Conservation (phyloP, 306 rosid genomes). For the Pachyrhizus erosus region DNA sequence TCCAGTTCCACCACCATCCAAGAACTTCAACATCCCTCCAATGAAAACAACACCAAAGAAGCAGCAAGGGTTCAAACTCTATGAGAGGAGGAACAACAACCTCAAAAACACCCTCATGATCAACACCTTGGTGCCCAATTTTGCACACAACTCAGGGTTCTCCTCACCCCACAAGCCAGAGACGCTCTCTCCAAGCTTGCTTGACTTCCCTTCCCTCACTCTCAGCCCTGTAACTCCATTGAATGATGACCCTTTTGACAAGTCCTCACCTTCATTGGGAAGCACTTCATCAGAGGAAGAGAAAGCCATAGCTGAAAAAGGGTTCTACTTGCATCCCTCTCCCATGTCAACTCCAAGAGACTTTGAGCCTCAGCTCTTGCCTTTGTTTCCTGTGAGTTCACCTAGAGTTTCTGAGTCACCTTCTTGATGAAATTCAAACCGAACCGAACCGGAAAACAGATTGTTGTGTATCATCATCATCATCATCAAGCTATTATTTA, state of each 20-base stretch:
- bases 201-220: constrained; percentile 77
- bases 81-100: constrained; percentile 68
- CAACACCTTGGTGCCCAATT: constrained; percentile 77
- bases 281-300: constrained; percentile 78
- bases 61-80: constrained; percentile 80
- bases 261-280: constrained; percentile 77
- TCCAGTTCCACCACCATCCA: constrained; percentile 38
- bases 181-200: constrained; percentile 82
- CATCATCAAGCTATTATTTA: constrained; percentile 14
- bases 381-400: constrained; percentile 78
- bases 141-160: constrained; percentile 54
- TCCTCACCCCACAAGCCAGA: constrained; percentile 74
- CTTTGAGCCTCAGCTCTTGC: constrained; percentile 68
- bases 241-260: constrained; percentile 68
- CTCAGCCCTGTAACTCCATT: constrained; percentile 90
- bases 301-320: constrained; percentile 83
- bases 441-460: not conserved
- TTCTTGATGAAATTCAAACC: constrained; percentile 42
- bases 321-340: constrained; percentile 79
- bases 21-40: constrained; percentile 72
- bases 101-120: constrained; percentile 79
- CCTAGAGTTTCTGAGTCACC: constrained; percentile 75
- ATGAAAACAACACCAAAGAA: constrained; percentile 60
- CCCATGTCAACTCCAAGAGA: constrained; percentile 69
- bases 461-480: not conserved